Conservation (phyloP, 2,329 filamentous ascomycete species). For the Alternaria longipes region DNA sequence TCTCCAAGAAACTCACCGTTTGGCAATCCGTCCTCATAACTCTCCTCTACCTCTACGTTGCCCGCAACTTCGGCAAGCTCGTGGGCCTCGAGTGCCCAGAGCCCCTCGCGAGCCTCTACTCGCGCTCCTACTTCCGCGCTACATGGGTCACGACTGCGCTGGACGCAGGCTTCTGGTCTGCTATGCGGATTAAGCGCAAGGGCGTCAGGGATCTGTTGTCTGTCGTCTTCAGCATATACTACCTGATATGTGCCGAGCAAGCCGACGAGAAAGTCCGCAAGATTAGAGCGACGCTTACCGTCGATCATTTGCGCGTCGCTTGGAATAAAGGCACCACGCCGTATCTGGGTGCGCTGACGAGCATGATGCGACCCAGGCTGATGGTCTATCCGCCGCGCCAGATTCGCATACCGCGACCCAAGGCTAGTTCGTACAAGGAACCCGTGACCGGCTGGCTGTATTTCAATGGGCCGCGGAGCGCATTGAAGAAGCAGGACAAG, state of each 20-base stretch:
- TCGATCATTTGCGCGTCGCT: constrained; percentile 89
- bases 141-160: constrained; percentile 96
- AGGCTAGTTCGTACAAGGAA: constrained; percentile 81
- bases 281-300: constrained; percentile 83
- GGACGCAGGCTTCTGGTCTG: constrained; percentile 97
- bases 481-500: constrained; percentile 77
- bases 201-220: constrained; percentile 85
- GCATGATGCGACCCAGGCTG: constrained; percentile 77
- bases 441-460: constrained; percentile 90
- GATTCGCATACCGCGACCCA: constrained; percentile 83
- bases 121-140: constrained; percentile 88
- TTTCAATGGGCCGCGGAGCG: constrained; percentile 85
- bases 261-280: constrained; percentile 97
- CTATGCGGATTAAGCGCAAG: constrained; percentile 86
- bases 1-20: constrained; percentile 76
- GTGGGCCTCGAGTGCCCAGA: constrained; percentile 91
- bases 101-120: constrained; percentile 93
- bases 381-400: constrained; percentile 83
- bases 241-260: constrained; percentile 89
- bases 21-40: constrained; percentile 92
- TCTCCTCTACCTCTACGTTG: constrained; percentile 88
- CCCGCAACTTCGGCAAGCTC: constrained; percentile 92
- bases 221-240: constrained; percentile 86
- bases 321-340: constrained; percentile 97
- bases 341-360: constrained; percentile 78